A percentile compares a stretch with the other conserved stretches of the same genome.
These are phyloP conservation scores for Coelastrella sp. DNA, from an alignment of 139 green algal genomes.

Conservation along the genomic window DNA sequence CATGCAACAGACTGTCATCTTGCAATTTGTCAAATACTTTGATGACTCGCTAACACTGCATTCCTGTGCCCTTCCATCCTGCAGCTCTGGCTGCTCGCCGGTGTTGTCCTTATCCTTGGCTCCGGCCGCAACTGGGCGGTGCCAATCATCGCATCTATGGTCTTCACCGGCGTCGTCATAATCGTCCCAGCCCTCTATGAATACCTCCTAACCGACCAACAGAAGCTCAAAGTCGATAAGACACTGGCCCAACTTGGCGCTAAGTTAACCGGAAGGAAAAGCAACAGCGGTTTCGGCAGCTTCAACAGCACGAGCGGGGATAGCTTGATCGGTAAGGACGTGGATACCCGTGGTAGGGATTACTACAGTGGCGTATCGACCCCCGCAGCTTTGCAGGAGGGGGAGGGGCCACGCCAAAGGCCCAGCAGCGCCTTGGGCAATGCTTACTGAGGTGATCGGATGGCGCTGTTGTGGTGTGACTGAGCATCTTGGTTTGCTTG, in stretches of 20 bases:
- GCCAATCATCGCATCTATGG: neutral
- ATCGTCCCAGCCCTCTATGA: constrained; percentile 25
- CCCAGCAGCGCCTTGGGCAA: neutral
- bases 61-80: neutral
- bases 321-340: neutral
- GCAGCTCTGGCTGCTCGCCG: constrained; percentile 34
- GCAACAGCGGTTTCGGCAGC: neutral
- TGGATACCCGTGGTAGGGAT: neutral
- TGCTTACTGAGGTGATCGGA: neutral
- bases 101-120: constrained; percentile 45
- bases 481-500: too few species aligned
- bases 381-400: neutral
- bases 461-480: too few species aligned
- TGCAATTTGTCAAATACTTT: too few species aligned
- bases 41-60: neutral
- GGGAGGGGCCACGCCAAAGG: neutral
- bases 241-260: neutral
- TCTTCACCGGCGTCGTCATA: constrained; percentile 43
- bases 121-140: neutral
- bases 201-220: constrained; percentile 24
- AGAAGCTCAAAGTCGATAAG: neutral
- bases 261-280: neutral
- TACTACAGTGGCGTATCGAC: neutral
- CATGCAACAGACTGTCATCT: neutral
- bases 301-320: neutral